Conservation (phyloP, 1,139 yeast genomes). For the Geotrichum candidum region DNA sequence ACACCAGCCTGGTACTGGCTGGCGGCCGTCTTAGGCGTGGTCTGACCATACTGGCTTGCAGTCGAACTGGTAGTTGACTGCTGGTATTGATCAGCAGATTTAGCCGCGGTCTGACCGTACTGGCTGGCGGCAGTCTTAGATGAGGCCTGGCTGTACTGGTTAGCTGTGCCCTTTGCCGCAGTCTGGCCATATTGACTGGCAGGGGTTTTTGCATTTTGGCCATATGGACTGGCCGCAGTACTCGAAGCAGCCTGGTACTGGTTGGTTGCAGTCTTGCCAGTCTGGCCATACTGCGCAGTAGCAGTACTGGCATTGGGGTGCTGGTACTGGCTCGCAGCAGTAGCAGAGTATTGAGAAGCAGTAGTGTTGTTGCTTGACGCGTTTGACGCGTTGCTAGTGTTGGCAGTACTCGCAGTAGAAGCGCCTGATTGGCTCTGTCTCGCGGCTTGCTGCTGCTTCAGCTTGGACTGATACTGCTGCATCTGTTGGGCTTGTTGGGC, state of each 20-base stretch:
- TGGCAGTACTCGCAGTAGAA: background rate
- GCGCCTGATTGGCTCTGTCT: background rate
- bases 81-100: background rate
- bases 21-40: background rate
- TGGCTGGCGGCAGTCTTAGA: background rate
- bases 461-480: background rate
- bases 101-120: background rate
- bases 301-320: background rate
- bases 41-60: background rate
- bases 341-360: background rate
- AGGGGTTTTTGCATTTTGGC: background rate
- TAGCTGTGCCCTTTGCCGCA: background rate
- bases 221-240: background rate
- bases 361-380: background rate
- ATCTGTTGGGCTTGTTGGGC: background rate
- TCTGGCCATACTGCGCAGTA: background rate
- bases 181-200: background rate
- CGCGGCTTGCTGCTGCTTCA: background rate
- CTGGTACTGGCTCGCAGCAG: background rate
- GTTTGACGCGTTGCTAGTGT: background rate
- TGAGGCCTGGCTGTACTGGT: background rate
- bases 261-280: background rate
- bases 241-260: constrained; percentile 2
- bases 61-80: background rate
- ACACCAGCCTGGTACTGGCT: background rate